Base-by-base conservation (phyloP, 1,284 basidiomycete species). In the Pulchroboletus neoregius region DNA sequence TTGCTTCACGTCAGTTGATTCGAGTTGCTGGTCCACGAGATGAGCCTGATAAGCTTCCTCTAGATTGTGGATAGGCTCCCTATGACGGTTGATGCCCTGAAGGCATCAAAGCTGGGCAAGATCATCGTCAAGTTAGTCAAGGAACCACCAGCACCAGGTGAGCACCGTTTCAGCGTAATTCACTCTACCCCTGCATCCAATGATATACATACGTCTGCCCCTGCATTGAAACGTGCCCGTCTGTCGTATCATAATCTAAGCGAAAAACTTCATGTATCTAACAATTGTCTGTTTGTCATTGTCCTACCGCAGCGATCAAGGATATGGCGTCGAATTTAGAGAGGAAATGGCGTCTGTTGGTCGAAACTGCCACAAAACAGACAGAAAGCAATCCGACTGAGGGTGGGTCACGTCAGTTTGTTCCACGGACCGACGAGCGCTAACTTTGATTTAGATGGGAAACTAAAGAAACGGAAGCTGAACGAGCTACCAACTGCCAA, bases 291-390 rank as follows among this genome's bases (percentile, higher is more conserved):
- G 67, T 66, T 66, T 66, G 66, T 57, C 68, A 65, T 61, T 55
- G 55, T 60, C 48, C 57, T 60, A 59, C 69, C 71, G 63, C 73
- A 90, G 87, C 87, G 69, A 80, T 89, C 83, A 87, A 87, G 82
- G 88, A 91, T 72, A 87, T 91, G 84, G 87, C 88, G 60, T 79
- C 79, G 63, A 89, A 87, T 71, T 73, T 91, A 70, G 85, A 88
- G 71, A 79, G 78, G 62, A 81, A 80, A 71, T 91, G 87, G 87
- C 79, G 84, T 53, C 71, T 73, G 54, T 68, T 87, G 66, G 69
- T 84, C 43, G 62, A 70, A 51, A 57, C 49, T 51, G 59, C 66
- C 52, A 67, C 68, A 67, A 79, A 75, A 66, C 64, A 63, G 58
- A 63, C 51, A 60, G 73, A 76, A 57, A 70, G 53, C 48, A 76